Evolutionary conservation across 805 yeast genomes (phyloP), one percentile per base, ranked within the genome.

Genomic region (Metschnikowia corniflorae): DNA sequence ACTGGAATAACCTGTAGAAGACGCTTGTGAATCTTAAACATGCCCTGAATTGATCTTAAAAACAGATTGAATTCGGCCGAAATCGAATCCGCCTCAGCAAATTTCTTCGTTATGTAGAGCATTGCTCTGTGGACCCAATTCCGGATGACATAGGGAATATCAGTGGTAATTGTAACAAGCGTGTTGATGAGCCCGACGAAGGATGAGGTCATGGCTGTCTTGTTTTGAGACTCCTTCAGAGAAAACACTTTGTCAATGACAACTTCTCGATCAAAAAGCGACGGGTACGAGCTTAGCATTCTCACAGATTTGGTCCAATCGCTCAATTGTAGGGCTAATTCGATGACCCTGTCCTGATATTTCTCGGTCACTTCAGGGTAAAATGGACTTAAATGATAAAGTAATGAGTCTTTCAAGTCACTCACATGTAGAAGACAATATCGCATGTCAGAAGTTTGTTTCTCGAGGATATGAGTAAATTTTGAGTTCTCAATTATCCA

Each of bases 121-220:
- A 74, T 62, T 6, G 79, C 65, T 44, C 79, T 76, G 42, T 75
- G 70, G 26, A 77, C 43, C 91, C 91, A 83, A 2, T 56, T 48
- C 14, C 45, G 53, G 16, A 68, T 53, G 2, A 10, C 41, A 37
- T 12, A 59, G 49, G 26, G 55, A 53, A 25, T 16, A 1, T 16
- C 3, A 17, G 31, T 12, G 21, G 23, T 57, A 56, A 18, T 10
- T 6, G 20, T n/a, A 21, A 28, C 23, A 15, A 24, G 18, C 13
- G 32, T 19, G 44, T 50, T 17, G 46, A 61, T 16, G 61, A 65
- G 48, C 41, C 50, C 23, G 5, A 51, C 59, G 43, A 61, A 62
- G 26, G 51, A 58, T 1, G 54, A 44, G 5, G 40, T 50, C 41
- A 60, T 49, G 14, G 55, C 56, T 49, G 30, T 47, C 46, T 57